A percentile compares a stretch with the other conserved stretches of the same genome.
These are phyloP conservation scores for Picocystis salinarum DNA, from an alignment of 139 green algal species.

Conservation along the genomic window DNA sequence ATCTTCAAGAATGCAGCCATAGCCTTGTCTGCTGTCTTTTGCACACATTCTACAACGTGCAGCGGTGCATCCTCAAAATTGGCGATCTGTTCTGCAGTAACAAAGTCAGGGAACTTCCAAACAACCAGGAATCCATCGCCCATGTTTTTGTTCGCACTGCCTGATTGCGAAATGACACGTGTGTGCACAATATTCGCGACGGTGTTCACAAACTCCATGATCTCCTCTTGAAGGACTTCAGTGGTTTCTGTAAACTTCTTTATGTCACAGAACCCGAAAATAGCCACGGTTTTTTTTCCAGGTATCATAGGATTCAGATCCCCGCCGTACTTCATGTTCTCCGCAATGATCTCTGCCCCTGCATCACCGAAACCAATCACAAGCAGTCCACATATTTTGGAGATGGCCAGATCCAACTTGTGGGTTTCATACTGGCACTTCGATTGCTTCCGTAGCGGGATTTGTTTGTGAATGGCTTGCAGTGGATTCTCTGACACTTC, in stretches of 20 bases:
- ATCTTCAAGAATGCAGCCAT: constrained; percentile 77
- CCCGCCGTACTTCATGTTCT: constrained; percentile 79
- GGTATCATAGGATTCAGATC: constrained; percentile 88
- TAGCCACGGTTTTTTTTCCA: constrained; percentile 56
- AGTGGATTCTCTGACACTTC: constrained; percentile 4
- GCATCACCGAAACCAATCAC: constrained; percentile 87
- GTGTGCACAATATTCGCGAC: constrained; percentile 86
- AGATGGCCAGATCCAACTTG: constrained; percentile 69
- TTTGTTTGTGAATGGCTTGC: constrained; percentile 8
- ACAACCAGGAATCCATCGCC: constrained; percentile 91
- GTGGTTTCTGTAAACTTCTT: constrained; percentile 85
- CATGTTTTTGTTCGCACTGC: constrained; percentile 95
- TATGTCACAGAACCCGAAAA: constrained; percentile 98
- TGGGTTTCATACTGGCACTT: constrained; percentile 37
- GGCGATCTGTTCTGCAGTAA: constrained; percentile 18
- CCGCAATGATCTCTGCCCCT: constrained; percentile 68
- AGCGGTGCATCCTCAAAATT: constrained; percentile 2
- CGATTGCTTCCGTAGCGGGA: background rate
- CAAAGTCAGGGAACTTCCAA: constrained; percentile 16
- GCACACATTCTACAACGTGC: constrained; percentile 11
- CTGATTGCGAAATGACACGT: constrained; percentile 62
- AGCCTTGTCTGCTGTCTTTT: constrained; percentile 48
- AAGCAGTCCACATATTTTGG: constrained; percentile 77
- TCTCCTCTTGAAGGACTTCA: constrained; percentile 73
- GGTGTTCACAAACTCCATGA: constrained; percentile 96